Percentiles rank a stretch among this genome's conserved stretches.
Conservation (phyloP, 345 rosid species). For the Excoecaria agallocha region DNA sequence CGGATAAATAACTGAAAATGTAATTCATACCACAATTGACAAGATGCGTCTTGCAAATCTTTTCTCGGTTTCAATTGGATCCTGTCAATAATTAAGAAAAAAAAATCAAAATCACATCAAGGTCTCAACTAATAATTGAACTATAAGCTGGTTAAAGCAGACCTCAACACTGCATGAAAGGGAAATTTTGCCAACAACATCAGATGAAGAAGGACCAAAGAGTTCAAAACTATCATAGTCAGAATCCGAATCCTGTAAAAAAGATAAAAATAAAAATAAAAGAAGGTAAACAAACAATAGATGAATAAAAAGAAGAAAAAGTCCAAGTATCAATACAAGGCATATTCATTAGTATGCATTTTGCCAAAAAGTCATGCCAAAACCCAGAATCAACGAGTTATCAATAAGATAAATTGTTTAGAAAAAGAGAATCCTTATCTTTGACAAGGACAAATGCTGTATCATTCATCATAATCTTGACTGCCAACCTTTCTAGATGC, state of each 20-base stretch:
- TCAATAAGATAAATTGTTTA: neutral
- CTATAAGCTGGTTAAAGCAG: slow-evolving; percentile 10
- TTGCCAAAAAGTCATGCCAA: neutral
- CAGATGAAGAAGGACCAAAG: slow-evolving; percentile 62
- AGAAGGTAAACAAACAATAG: neutral
- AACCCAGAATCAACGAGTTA: neutral
- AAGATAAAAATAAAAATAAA: slow-evolving; percentile 1
- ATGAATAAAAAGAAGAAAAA: neutral
- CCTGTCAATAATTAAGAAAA: slow-evolving; percentile 46
- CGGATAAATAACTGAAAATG: neutral
- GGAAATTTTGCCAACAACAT: slow-evolving; percentile 53
- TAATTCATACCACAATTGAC: slow-evolving; percentile 68
- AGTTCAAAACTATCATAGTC: slow-evolving; percentile 58
- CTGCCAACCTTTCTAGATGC: neutral
- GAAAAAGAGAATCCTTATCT: neutral
- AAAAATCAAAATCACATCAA: slow-evolving; percentile 18
- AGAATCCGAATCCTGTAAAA: slow-evolving; percentile 57
- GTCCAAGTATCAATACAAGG: neutral
- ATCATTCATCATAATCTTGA: neutral
- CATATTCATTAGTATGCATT: neutral
- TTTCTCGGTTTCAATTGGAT: slow-evolving; percentile 86
- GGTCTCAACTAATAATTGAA: slow-evolving; percentile 4
- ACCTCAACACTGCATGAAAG: slow-evolving; percentile 91
- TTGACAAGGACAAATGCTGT: neutral
- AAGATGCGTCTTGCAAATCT: slow-evolving; percentile 79